These are phyloP conservation scores for Xylariales sp. DNA, from an alignment of 2,329 filamentous ascomycete genomes.

Conservation along the genomic window DNA sequence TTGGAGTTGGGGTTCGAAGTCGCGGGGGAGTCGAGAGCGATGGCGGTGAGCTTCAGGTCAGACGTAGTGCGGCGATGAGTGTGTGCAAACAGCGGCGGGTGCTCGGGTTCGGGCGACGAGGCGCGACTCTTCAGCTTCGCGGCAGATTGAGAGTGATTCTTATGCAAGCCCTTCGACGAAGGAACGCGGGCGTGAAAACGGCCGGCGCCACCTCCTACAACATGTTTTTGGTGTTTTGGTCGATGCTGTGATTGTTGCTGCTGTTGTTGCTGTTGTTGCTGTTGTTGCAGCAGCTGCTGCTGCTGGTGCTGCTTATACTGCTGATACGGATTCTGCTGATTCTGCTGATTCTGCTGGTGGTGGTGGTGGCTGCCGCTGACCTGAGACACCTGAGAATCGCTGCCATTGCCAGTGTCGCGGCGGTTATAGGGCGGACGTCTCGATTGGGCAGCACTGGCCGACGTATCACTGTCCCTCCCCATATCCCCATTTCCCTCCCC, in stretches of 20 bases:
- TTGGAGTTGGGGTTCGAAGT: constrained; percentile 44
- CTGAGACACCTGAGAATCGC: constrained; percentile 53
- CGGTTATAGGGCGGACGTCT: constrained; percentile 59
- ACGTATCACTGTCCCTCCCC: constrained; percentile 58
- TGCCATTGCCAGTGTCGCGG: constrained; percentile 46
- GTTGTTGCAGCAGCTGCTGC: constrained; percentile 3
- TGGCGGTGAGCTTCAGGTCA: constrained; percentile 62
- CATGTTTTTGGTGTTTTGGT: constrained; percentile 56
- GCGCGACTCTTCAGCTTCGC: constrained; percentile 58
- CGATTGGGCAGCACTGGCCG: constrained; percentile 65
- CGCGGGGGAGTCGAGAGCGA: constrained; percentile 44
- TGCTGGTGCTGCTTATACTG: neutral
- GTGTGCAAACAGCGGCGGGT: constrained; percentile 49
- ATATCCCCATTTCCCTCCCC: constrained; percentile 32
- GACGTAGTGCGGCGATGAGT: constrained; percentile 62
- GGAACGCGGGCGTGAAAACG: constrained; percentile 65
- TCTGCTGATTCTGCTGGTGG: neutral
- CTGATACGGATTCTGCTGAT: neutral
- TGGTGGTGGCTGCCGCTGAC: constrained; percentile 7
- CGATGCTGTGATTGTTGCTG: constrained; percentile 36
- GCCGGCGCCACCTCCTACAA: constrained; percentile 57
- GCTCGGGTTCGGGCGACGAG: constrained; percentile 58
- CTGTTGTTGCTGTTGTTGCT: constrained; percentile 49
- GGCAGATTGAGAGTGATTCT: constrained; percentile 50
- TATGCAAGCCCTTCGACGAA: constrained; percentile 64